A percentile compares a stretch with the other conserved stretches of the same genome.
phyloP scores from a whole-genome alignment of 345 rosid genomes.

The Diplotaxis tenuifolia region DNA sequence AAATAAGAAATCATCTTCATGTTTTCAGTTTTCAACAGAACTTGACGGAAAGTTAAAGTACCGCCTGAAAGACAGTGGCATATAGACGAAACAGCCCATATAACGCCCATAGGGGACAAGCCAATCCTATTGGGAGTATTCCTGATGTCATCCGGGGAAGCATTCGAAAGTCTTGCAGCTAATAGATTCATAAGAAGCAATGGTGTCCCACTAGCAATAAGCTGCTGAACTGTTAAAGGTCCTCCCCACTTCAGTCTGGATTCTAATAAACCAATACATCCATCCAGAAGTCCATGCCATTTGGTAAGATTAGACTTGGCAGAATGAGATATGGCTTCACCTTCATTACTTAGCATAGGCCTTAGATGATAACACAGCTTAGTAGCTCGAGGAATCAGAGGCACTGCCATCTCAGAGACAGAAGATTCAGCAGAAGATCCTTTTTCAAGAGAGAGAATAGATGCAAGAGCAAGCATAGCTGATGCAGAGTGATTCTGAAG shows the following conservation, averaged over 20 bases:
- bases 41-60: conserved; percentile 65
- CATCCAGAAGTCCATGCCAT: conserved; percentile 91
- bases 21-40: conserved; percentile 59
- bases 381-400: conserved; percentile 83
- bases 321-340: conserved; percentile 32
- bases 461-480: conserved; percentile 91
- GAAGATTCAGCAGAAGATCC: conserved; percentile 74
- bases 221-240: conserved; percentile 73
- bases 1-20: conserved; percentile 57
- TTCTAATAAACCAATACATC: conserved; percentile 86
- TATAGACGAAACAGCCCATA: conserved; percentile 80
- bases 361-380: conserved; percentile 73
- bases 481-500: conserved; percentile 69
- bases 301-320: conserved; percentile 48
- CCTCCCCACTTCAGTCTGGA: conserved; percentile 81
- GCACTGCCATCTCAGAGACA: conserved; percentile 67
- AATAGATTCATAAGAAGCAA: conserved; percentile 67
- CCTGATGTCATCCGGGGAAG: conserved; percentile 44
- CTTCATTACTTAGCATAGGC: conserved; percentile 44
- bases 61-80: conserved; percentile 83
- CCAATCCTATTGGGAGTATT: conserved; percentile 45
- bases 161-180: conserved; percentile 41
- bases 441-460: conserved; percentile 84
- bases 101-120: conserved; percentile 80
- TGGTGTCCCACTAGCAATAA: conserved; percentile 78